phyloP scores from a whole-genome alignment of 148 eudicot genomes.

The Beta vulgaris region DNA sequence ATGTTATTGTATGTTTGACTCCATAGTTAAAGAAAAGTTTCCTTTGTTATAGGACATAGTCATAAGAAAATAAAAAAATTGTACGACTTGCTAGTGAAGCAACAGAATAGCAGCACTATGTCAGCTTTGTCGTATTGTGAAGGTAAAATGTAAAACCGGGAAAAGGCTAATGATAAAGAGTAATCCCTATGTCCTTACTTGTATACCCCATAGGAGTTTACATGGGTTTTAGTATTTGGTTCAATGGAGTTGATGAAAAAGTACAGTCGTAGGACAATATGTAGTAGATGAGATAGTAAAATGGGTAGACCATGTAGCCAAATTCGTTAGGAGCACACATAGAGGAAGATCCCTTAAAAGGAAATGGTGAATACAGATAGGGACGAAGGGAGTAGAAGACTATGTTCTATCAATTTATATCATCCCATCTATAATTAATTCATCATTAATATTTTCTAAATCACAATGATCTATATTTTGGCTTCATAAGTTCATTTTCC shows the following conservation, averaged over 20 bases:
- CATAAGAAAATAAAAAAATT: conserved; percentile 9
- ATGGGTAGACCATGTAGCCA: too few relatives aligned
- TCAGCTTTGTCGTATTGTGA: neutral
- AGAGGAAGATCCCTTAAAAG: too few relatives aligned
- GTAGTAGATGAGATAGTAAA: too few relatives aligned
- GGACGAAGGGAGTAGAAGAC: too few relatives aligned
- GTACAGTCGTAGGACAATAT: too few relatives aligned
- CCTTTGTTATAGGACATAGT: neutral
- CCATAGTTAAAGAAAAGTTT: neutral
- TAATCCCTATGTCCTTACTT: too few relatives aligned
- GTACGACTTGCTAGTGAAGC: conserved; percentile 4
- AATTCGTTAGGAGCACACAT: too few relatives aligned
- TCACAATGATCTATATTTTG: neutral
- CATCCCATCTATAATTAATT: neutral
- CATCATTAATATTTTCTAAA: neutral
- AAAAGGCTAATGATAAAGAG: neutral
- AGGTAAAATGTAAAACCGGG: neutral
- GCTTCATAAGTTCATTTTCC: neutral
- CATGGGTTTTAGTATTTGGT: too few relatives aligned
- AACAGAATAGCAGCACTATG: neutral
- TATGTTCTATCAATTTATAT: neutral
- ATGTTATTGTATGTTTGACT: conserved; percentile 15
- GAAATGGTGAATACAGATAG: too few relatives aligned
- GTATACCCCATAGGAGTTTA: too few relatives aligned
- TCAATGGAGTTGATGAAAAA: too few relatives aligned